These are phyloP conservation scores for Rhododendron simsii DNA, from an alignment of 148 eudicot genomes.

Conservation along the genomic window DNA sequence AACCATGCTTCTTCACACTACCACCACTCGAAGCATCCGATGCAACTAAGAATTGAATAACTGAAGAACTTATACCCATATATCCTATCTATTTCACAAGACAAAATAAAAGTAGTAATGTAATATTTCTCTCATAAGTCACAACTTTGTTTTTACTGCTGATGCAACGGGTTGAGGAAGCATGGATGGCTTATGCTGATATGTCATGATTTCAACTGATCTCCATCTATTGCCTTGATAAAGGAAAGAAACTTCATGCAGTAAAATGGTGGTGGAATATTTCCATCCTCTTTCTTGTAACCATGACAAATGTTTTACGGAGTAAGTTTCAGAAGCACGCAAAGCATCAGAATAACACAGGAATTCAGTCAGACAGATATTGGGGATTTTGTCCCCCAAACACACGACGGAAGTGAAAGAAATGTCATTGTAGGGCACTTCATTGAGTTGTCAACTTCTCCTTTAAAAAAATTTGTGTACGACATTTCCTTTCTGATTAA, in stretches of 20 bases:
- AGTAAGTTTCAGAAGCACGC: not conserved
- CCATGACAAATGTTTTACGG: not conserved
- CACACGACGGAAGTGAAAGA: not conserved
- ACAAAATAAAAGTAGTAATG: not conserved
- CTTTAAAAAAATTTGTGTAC: not conserved
- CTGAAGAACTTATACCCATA: not conserved
- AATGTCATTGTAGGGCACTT: not conserved
- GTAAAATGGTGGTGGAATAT: not conserved
- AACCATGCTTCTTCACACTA: constrained; percentile 27
- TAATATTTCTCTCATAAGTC: not conserved
- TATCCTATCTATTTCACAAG: not conserved
- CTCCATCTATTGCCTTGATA: not conserved
- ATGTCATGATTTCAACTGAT: not conserved
- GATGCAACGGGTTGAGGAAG: not conserved
- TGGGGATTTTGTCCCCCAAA: not conserved
- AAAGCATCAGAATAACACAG: not conserved
- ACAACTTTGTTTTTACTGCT: not conserved
- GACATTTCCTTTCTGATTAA: no score
- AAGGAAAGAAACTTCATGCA: not conserved
- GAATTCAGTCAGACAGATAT: not conserved
- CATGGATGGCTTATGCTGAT: not conserved
- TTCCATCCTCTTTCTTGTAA: not conserved
- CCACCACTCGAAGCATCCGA: constrained; percentile 29
- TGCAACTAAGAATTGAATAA: constrained; percentile 23
- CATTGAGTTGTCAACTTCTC: not conserved